Percentiles rank a stretch among this genome's conserved stretches.
phyloP scores from a whole-genome alignment of 805 yeast species.

The Monosporozyma yasuniensis region DNA sequence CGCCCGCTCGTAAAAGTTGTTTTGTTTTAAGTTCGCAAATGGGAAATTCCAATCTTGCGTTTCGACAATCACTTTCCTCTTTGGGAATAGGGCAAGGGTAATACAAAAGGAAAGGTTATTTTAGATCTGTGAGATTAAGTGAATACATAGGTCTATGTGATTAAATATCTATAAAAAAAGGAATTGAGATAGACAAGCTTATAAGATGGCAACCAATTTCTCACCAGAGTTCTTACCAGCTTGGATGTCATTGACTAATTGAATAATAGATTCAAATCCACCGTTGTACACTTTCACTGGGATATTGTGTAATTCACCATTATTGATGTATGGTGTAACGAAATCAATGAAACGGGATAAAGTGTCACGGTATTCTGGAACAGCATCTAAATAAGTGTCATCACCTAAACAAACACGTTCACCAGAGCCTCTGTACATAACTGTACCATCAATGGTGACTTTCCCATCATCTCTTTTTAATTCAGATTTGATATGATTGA shows the following conservation, averaged over 20 bases:
- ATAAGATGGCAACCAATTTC: slow-evolving; percentile 15
- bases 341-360: slow-evolving; percentile 20
- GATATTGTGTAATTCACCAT: slow-evolving; percentile 24
- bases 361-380: slow-evolving; percentile 15
- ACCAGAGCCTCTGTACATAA: slow-evolving; percentile 33
- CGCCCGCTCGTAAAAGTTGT: no score
- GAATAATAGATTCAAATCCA: slow-evolving; percentile 22
- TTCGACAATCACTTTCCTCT: no score
- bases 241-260: slow-evolving; percentile 15
- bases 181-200: no score
- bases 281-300: slow-evolving; percentile 22
- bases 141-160: no score
- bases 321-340: slow-evolving; percentile 12
- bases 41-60: no score
- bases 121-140: no score
- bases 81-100: no score
- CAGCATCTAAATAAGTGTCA: slow-evolving; percentile 10
- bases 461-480: slow-evolving; percentile 20
- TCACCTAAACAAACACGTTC: slow-evolving; percentile 24
- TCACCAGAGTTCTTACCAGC: slow-evolving; percentile 22
- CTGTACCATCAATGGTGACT: slow-evolving; percentile 25
- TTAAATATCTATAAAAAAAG: no score
- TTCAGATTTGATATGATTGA: slow-evolving; percentile 16
- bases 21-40: no score
- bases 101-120: no score